phyloP scores from a whole-genome alignment of 345 rosid genomes.

The Physaria fendleri region DNA sequence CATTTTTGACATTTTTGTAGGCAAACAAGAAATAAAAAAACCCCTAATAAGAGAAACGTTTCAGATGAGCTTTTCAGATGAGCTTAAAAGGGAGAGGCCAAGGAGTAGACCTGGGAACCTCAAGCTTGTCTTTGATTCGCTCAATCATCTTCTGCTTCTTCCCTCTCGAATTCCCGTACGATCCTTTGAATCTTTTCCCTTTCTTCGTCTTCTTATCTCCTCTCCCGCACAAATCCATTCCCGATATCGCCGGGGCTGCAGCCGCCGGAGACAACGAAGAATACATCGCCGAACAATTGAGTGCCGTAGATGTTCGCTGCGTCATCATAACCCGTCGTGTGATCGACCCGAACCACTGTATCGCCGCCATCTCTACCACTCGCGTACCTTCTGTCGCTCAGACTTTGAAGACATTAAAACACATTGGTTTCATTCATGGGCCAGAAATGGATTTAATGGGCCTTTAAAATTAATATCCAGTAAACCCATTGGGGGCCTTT shows the following conservation, averaged over 20 bases:
- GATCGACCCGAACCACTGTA: conserved; percentile 56
- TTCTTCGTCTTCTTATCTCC: conserved; percentile 91
- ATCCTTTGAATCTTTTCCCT: conserved; percentile 88
- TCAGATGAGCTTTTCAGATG: conserved; percentile 90
- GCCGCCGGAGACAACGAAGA: conserved; percentile 16
- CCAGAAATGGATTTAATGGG: neutral
- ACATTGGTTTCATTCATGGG: neutral
- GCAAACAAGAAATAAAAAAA: neutral
- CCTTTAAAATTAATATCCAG: neutral
- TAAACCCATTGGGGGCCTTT: conserved; percentile 1
- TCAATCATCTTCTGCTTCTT: conserved; percentile 90
- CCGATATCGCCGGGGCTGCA: conserved; percentile 20
- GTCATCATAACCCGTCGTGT: conserved; percentile 48
- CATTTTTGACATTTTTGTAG: neutral
- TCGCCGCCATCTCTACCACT: conserved; percentile 42
- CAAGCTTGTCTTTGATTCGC: conserved; percentile 80
- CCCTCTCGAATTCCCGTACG: conserved; percentile 80
- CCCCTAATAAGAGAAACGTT: neutral
- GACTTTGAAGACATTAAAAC: neutral
- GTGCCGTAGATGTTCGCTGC: conserved; percentile 25
- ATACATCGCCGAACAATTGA: neutral
- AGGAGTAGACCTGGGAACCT: conserved; percentile 96
- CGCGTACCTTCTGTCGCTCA: neutral
- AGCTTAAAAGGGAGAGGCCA: conserved; percentile 99
- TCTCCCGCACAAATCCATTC: conserved; percentile 63